Evolutionary conservation across 1,284 basidiomycete genomes (phyloP), one percentile per base, ranked within the genome.

Genomic region (Schizophyllum amplum): DNA sequence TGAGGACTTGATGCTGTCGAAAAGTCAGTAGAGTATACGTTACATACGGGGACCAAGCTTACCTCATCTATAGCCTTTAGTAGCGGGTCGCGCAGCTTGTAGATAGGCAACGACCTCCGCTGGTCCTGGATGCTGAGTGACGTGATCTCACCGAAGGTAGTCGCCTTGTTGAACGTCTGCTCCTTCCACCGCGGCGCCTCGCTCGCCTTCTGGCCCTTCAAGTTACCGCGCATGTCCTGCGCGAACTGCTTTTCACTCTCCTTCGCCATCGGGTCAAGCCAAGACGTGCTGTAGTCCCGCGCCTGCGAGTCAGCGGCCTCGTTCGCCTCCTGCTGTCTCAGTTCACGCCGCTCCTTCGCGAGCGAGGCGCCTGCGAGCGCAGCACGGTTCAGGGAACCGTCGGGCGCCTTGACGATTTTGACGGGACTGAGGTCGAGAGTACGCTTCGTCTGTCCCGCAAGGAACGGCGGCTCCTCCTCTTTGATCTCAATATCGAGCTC

Each of bases 181-280:
- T 92, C 87, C 71, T 91, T 94, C 97, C 97, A 99, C 42, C 86
- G 87, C 1, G 95, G 89, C 48, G 87, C 81, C 63, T 94, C 87
- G 26, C 85, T 81, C 5, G 91, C 86, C 67, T 87, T 90, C 70
- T 94, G 90, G 15, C 90, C 89, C 64, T 87, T 81, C 21, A 94
- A 72, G 63, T 87, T 86, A 15, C 93, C 90, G 54, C 94, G 80
- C 60, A 96, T 71, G 71, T 99, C 97, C 65, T 98, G 93, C 1
- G 97, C 97, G 67, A 99, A 99, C 55, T 91, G 77, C 61, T 83
- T 87, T 51, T 99, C 95, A 4, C 80, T 70, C 11, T 90, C 85
- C 64, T 89, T 88, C 5, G 96, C 91, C 94, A 98, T 98, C 7
- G 97, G 97, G 71, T 99, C 97, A 27, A 98, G 79, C 97, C 97